Evolutionary conservation across 768 basidiomycete species (phyloP).

Genomic region (Kwoniella sp.): DNA sequence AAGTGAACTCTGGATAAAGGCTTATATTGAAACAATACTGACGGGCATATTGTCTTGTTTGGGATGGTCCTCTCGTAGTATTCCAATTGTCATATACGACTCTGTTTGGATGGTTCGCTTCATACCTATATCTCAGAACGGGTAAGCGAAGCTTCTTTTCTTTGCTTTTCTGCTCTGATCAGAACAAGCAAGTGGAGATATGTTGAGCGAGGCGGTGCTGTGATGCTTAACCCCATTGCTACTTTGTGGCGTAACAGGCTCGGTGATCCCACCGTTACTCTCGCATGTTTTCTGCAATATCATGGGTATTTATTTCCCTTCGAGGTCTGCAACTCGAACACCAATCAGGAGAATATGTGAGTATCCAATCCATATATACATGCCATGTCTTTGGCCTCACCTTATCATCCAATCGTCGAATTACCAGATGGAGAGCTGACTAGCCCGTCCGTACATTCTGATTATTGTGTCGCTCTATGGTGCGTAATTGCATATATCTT

Average conservation of each 20-base stretch:
- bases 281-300: constrained; percentile 91
- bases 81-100: constrained; percentile 91
- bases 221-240: too few species aligned
- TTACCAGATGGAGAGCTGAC: too few species aligned
- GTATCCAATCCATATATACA: background rate
- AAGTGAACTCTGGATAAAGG: constrained; percentile 56
- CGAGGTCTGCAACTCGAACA: constrained; percentile 61
- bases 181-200: too few species aligned
- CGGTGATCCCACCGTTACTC: constrained; percentile 72
- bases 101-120: constrained; percentile 83
- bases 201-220: too few species aligned
- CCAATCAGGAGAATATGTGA: constrained; percentile 60
- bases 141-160: constrained; percentile 56
- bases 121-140: constrained; percentile 83
- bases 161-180: too few species aligned
- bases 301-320: constrained; percentile 82
- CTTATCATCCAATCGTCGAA: background rate
- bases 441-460: too few species aligned
- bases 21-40: too few species aligned
- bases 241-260: too few species aligned
- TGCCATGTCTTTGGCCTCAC: background rate
- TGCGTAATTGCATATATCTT: too few species aligned
- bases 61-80: too few species aligned
- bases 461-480: too few species aligned
- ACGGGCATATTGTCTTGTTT: too few species aligned